Base-by-base conservation (phyloP, 352 stramenopile species). In the Phytopythium ostracodes region DNA sequence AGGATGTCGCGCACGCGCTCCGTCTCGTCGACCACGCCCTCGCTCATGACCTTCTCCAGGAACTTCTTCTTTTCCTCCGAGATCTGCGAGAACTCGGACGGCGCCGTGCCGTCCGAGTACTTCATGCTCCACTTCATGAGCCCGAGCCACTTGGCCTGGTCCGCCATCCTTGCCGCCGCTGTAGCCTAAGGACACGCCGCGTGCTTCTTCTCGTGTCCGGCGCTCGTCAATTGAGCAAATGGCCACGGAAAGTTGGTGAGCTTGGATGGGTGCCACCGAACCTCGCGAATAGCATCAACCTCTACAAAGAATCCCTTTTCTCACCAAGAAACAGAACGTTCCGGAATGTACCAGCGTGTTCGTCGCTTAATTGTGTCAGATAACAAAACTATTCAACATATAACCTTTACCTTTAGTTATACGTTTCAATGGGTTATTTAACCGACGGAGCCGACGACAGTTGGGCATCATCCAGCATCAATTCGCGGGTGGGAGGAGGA, bases 61-160 rank as follows among this genome's bases (percentile, higher is more conserved):
- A 92, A 96, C 18, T 75, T 68, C 31, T 76, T 76, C 63, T 94
- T 84, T 43, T 96, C 83, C 38, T 91, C 77, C 14, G 77, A 82
- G 71, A 96, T 93, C 42, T 84, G 72, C n/a, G 73, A 77, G 25
- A 71, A 72, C 35, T 88, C 65, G 7, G 78, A 83, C 47, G 83
- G 81, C 43, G 70, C 77, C 52, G 87, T 94, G 65, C 83, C 84
- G 63, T 96, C 84, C 65, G 79, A 74, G 65, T 96, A 85, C 69
- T 94, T 87, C 87, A 96, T 94, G 52, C 79, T 93, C 87, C 87
- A 96, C 62, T 86, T 87, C 79, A 96, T 78, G 22, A 96, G 72
- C n/a, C 81, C 87, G 44, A 92, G 80, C 87, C 87, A 96, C 68
- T 96, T 96, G 67, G 84, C 89, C 47, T 79, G 83, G 68, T 96